Evolutionary conservation across 1,139 yeast species (phyloP), one percentile per base, ranked within the genome.

Genomic region (Scheffersomyces cryptocercus): DNA sequence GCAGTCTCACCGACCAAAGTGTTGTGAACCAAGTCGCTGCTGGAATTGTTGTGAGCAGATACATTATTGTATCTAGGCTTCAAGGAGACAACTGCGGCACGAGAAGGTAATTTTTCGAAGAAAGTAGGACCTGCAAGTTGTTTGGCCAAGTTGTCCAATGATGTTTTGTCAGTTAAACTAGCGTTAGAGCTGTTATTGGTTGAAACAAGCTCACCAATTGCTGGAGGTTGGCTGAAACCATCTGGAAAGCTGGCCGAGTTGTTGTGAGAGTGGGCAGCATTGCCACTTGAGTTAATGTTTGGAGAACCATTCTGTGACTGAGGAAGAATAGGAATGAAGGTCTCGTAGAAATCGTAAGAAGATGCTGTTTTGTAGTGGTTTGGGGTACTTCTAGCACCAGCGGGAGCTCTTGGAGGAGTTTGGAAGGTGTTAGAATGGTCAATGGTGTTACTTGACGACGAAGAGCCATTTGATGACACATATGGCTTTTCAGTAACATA

Each of bases 291-390:
- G 35, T 31, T 31, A 31, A 20, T n/a, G n/a, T 15, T 14, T 7
- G 35, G 35, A 31, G 24, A 14, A 9, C 35, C 35, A 5, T 20
- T 20, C 11, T 20, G 24, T 20, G 26, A 20, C 8, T 46, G 47
- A 15, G 68, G 68, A 37, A 72, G 48, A 8, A 73, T 66, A 4
- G 79, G 79, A 41, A 74, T 73, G 45, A 74, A 65, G 3, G 70
- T 49, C 41, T 74, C 77, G 55, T 73, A 74, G 49, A 73, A 73
- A 45, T 71, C 77, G 53, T 71, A 73, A 14, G 72, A 57, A 11
- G 73, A 63, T 14, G 64, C 59, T 8, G 62, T 52, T 34, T 54
- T 56, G 20, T 58, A 47, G 37, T 50, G 56, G 28, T 16, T 31
- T 28, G 34, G 32, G 13, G 15, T 6, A 38, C 29, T 28, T 42